Conservation (phyloP, 768 basidiomycete genomes). For the Amanita rubescens region DNA sequence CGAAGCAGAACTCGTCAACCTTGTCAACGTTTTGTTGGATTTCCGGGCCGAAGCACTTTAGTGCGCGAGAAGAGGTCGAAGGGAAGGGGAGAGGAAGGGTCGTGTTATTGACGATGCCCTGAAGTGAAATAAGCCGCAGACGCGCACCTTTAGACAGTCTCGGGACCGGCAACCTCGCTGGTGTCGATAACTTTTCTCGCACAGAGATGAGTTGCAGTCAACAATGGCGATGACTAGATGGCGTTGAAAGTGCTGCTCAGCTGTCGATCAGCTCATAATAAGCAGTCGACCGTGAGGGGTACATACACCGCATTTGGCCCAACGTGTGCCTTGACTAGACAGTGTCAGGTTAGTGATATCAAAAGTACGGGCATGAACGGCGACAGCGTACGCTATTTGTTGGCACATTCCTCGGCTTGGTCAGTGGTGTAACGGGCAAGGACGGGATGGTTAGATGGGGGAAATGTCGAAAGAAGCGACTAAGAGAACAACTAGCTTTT, state of each 20-base stretch:
- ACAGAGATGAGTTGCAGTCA: slow-evolving; percentile 61
- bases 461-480: not conserved
- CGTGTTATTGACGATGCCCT: not conserved
- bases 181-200: slow-evolving; percentile 59
- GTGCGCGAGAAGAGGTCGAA: not conserved
- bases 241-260: slow-evolving; percentile 66
- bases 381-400: slow-evolving; percentile 64
- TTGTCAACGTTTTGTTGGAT: slow-evolving; percentile 63
- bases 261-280: not conserved
- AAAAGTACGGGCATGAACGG: not conserved
- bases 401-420: slow-evolving; percentile 50
- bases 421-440: not conserved
- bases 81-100: slow-evolving; percentile 5
- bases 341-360: slow-evolving; percentile 9
- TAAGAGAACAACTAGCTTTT: not conserved
- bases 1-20: slow-evolving; percentile 65
- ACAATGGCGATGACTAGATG: slow-evolving; percentile 66
- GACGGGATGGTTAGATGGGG: not conserved
- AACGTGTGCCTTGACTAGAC: slow-evolving; percentile 69
- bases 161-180: slow-evolving; percentile 45
- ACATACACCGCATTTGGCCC: slow-evolving; percentile 62
- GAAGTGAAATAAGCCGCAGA: not conserved
- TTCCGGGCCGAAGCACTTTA: slow-evolving; percentile 59
- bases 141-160: slow-evolving; percentile 50
- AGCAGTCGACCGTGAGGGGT: slow-evolving; percentile 6